Evolutionary conservation across 2,329 filamentous ascomycete genomes (phyloP).

Genomic region (Stemphylium beticola): DNA sequence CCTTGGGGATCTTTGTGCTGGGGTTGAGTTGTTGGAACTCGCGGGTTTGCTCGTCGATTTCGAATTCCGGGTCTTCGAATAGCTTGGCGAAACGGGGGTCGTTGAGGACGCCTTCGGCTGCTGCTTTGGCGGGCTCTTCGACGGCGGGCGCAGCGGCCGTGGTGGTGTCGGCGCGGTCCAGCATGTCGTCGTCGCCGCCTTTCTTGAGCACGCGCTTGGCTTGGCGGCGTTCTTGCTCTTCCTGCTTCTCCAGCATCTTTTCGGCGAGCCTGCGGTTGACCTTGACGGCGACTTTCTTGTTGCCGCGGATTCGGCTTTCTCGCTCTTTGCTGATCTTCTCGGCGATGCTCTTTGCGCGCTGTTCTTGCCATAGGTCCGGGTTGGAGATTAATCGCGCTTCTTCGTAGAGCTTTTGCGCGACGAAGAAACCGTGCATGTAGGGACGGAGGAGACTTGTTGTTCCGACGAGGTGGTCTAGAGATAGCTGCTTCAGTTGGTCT

Average conservation of each 20-base stretch:
- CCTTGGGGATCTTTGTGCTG: constrained; percentile 68
- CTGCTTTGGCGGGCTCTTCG: constrained; percentile 59
- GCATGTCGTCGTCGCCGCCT: constrained; percentile 60
- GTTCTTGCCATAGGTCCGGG: constrained; percentile 91
- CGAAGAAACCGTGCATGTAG: constrained; percentile 99
- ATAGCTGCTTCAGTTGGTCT: constrained; percentile 83
- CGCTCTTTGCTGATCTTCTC: constrained; percentile 97
- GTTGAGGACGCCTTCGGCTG: constrained; percentile 63
- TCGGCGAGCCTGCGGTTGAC: constrained; percentile 82
- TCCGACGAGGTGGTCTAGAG: constrained; percentile 85
- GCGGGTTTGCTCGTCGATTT: constrained; percentile 84
- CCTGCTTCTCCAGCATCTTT: constrained; percentile 69
- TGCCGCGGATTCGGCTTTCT: constrained; percentile 90
- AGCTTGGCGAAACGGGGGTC: constrained; percentile 87
- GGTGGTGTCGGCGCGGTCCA: constrained; percentile 33
- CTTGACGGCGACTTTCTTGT: constrained; percentile 88
- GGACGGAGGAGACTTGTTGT: constrained; percentile 88
- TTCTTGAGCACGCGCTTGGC: constrained; percentile 61
- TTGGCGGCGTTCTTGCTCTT: constrained; percentile 63
- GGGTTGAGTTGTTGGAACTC: constrained; percentile 92
- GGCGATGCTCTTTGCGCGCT: constrained; percentile 86
- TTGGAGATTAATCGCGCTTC: constrained; percentile 92
- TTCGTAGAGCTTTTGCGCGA: constrained; percentile 92
- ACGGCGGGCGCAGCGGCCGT: constrained; percentile 28
- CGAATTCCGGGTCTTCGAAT: constrained; percentile 93